Conservation (phyloP, 2,329 filamentous ascomycete genomes). For the Calonectria naviculata region DNA sequence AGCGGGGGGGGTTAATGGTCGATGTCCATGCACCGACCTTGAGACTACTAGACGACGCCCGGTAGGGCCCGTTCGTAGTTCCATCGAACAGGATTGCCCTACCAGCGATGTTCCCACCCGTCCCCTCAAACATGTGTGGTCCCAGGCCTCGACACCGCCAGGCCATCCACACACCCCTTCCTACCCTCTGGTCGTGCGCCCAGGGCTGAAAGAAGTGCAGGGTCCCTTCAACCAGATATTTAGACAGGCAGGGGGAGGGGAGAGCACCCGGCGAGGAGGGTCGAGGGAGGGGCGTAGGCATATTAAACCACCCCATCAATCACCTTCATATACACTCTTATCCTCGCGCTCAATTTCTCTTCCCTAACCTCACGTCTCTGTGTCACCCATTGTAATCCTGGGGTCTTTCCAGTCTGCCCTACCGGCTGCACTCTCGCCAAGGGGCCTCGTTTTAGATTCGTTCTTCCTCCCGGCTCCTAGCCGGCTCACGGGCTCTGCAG, state of each 20-base stretch:
- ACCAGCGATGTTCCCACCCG: conserved; percentile 2
- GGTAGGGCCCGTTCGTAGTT: conserved; percentile 9
- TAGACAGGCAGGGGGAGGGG: conserved; percentile 15
- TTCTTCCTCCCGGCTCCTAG: conserved; percentile 27
- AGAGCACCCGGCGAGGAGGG: not conserved
- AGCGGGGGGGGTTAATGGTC: not conserved
- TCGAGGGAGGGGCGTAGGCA: conserved; percentile 4
- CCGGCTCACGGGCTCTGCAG: conserved; percentile 32
- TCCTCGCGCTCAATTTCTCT: not conserved
- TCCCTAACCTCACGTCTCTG: not conserved
- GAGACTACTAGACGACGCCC: conserved; percentile 7
- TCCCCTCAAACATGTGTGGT: conserved; percentile 1
- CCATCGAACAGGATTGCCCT: conserved; percentile 6
- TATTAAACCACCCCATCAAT: conserved; percentile 8
- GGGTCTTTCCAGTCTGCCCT: conserved; percentile 31
- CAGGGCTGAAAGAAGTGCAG: conserved; percentile 20
- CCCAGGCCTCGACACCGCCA: not conserved
- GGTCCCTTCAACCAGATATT: conserved; percentile 12
- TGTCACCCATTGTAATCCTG: conserved; percentile 15
- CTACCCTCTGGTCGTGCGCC: conserved; percentile 8
- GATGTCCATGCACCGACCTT: not conserved
- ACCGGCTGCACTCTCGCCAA: conserved; percentile 16
- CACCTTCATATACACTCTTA: not conserved
- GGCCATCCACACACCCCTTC: conserved; percentile 15
- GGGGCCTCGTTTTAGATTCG: conserved; percentile 18